A percentile compares a stretch with the other conserved stretches of the same genome.
phyloP scores from a whole-genome alignment of 768 basidiomycete genomes.

The Mycena indigotica region DNA sequence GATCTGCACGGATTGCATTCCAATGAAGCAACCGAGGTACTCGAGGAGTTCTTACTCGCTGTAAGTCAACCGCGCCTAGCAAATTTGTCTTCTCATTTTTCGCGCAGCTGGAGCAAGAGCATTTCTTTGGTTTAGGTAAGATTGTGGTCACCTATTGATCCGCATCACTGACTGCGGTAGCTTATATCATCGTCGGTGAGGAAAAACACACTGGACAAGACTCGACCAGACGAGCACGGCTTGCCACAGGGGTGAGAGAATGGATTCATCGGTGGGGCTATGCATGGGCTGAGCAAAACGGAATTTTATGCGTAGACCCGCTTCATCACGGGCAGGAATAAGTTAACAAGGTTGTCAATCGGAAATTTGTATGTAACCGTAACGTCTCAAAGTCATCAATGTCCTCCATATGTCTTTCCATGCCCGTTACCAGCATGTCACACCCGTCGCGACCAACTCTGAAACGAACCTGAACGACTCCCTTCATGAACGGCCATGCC shows the following conservation, averaged over 20 bases:
- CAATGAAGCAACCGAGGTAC: constrained; percentile 87
- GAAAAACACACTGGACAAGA: constrained; percentile 96
- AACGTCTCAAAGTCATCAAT: too few species aligned
- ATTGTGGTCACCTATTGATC: constrained; percentile 9
- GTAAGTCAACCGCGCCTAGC: constrained; percentile 50
- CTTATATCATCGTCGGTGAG: constrained; percentile 90
- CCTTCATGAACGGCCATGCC: neutral
- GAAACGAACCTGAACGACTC: neutral
- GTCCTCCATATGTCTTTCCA: neutral
- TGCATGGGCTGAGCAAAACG: constrained; percentile 92
- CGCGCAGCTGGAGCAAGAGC: constrained; percentile 78
- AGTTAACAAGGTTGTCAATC: too few species aligned
- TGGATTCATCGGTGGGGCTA: constrained; percentile 95
- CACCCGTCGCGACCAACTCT: neutral
- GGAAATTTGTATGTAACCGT: too few species aligned
- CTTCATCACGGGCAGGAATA: constrained; percentile 67
- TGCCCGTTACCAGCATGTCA: too few species aligned
- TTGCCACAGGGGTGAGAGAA: constrained; percentile 85
- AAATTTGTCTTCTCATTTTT: neutral
- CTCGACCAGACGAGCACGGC: constrained; percentile 71
- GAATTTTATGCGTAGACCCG: constrained; percentile 86
- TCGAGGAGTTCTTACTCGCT: constrained; percentile 85
- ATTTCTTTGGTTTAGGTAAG: constrained; percentile 83
- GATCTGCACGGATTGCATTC: constrained; percentile 95
- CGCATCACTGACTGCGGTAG: constrained; percentile 38